These are phyloP conservation scores for Corymbia citriodora DNA, from an alignment of 441 rosid genomes.

Conservation along the genomic window DNA sequence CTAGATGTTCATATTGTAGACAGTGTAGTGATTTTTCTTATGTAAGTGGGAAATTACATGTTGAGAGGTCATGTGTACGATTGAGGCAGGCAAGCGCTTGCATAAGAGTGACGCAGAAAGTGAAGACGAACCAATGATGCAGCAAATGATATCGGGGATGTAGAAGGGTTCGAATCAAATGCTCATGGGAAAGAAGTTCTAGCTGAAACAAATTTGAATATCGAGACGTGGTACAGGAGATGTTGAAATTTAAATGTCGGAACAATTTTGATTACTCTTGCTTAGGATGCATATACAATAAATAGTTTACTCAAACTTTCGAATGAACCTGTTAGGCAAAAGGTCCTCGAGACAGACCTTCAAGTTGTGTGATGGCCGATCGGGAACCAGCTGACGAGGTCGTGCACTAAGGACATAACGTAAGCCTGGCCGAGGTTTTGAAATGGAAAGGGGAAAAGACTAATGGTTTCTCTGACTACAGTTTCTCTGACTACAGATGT, in stretches of 20 bases:
- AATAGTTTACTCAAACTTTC: background rate
- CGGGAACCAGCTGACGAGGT: background rate
- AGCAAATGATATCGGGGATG: background rate
- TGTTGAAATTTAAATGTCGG: background rate
- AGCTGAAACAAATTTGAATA: background rate
- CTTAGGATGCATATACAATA: background rate
- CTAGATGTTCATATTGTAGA: background rate
- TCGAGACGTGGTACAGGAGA: background rate
- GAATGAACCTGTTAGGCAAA: background rate
- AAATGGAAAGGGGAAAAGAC: background rate
- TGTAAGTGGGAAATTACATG: background rate
- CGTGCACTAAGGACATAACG: background rate
- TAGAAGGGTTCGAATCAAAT: background rate
- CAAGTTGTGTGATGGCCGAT: background rate
- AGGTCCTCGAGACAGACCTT: background rate
- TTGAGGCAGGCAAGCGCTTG: background rate
- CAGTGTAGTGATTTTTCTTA: background rate
- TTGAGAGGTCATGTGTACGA: background rate
- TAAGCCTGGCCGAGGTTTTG: background rate
- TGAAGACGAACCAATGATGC: background rate
- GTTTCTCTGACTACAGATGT: no score
- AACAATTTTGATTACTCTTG: background rate
- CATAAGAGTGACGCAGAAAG: background rate
- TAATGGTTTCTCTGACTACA: no score
- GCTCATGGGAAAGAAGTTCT: background rate